phyloP scores from a whole-genome alignment of 1,284 basidiomycete species.

The Takashimella tepidaria region DNA sequence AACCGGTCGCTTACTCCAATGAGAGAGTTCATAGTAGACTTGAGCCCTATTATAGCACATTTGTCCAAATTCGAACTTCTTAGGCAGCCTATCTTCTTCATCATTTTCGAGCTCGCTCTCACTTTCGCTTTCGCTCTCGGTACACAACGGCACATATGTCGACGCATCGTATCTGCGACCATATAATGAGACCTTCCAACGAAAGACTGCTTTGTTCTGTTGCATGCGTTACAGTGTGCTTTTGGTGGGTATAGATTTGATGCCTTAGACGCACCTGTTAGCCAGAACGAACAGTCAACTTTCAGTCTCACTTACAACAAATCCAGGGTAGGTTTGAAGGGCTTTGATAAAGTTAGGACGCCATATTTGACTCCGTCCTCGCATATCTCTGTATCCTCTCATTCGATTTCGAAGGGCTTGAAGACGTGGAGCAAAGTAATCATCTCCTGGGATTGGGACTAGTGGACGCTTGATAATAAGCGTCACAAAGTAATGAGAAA shows the following conservation, averaged over 20 bases:
- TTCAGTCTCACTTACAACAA: constrained; percentile 52
- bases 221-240: background rate
- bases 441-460: background rate
- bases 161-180: too few relatives aligned
- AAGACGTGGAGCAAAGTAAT: background rate
- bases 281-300: too few relatives aligned
- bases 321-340: constrained; percentile 61
- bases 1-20: background rate
- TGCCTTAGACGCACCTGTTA: too few relatives aligned
- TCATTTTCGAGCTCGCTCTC: background rate
- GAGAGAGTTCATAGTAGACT: background rate
- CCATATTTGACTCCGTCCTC: constrained; percentile 78
- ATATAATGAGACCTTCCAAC: too few relatives aligned
- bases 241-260: too few relatives aligned
- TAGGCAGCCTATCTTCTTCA: background rate
- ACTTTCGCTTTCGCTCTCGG: background rate
- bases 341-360: constrained; percentile 59
- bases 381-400: constrained; percentile 60
- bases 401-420: constrained; percentile 35
- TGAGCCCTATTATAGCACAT: background rate
- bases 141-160: too few relatives aligned
- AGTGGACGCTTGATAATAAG: background rate
- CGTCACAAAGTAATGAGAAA: background rate
- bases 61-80: background rate
- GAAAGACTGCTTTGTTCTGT: background rate